phyloP scores from a whole-genome alignment of 2,329 filamentous ascomycete genomes.

The Coniochaeta sp. region DNA sequence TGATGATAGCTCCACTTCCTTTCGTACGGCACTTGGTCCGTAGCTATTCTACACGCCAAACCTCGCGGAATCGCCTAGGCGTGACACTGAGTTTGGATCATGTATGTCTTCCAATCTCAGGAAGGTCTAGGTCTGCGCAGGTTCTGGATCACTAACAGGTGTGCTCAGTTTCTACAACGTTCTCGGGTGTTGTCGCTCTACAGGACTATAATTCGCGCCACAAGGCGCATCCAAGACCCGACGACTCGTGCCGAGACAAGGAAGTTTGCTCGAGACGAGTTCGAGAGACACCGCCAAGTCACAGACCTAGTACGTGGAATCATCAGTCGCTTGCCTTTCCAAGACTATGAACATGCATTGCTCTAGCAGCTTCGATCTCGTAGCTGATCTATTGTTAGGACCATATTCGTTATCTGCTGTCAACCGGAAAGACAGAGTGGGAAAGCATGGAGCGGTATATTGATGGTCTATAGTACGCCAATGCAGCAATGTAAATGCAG shows the following conservation, averaged over 20 bases:
- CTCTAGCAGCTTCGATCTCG: background rate
- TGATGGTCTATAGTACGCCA: constrained; percentile 30
- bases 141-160: background rate
- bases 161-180: constrained; percentile 50
- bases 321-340: background rate
- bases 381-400: constrained; percentile 24
- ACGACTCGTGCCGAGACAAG: constrained; percentile 47
- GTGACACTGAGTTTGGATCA: constrained; percentile 49
- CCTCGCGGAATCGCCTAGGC: constrained; percentile 28
- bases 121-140: background rate
- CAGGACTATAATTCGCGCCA: constrained; percentile 48
- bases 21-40: constrained; percentile 18
- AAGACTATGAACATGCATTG: no score
- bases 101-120: constrained; percentile 28
- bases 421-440: constrained; percentile 59
- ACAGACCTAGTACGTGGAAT: constrained; percentile 42
- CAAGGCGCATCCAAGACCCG: constrained; percentile 41
- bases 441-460: constrained; percentile 54
- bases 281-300: constrained; percentile 49
- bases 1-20: constrained; percentile 12
- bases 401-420: constrained; percentile 56
- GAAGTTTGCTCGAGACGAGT: constrained; percentile 50
- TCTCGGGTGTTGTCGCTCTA: constrained; percentile 48
- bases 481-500: background rate
- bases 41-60: constrained; percentile 26